Evolutionary conservation across 306 rosid species (phyloP).

Genomic region (Cucurbita moschata): DNA sequence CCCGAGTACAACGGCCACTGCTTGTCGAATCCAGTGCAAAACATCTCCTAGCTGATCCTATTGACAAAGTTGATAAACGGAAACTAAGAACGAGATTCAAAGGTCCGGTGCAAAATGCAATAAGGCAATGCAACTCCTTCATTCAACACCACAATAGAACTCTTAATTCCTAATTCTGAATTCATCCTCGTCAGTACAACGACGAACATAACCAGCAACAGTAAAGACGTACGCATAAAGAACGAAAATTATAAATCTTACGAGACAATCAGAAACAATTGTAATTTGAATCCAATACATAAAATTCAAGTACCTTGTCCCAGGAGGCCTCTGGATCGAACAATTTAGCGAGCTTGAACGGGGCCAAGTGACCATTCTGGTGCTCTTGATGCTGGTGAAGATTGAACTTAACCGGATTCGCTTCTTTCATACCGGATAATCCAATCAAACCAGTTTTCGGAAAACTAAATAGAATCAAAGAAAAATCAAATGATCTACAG

Average conservation of each 20-base stretch:
- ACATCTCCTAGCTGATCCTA: constrained; percentile 97
- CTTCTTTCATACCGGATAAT: constrained; percentile 63
- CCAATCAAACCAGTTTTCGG: background rate
- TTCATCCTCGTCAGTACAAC: background rate
- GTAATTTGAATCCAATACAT: background rate
- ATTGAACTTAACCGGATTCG: constrained; percentile 45
- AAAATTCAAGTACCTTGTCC: constrained; percentile 67
- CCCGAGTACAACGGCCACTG: constrained; percentile 55
- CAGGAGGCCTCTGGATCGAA: constrained; percentile 96
- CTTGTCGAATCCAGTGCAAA: constrained; percentile 96
- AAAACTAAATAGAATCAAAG: background rate
- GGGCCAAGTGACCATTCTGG: constrained; percentile 84
- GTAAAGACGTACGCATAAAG: background rate
- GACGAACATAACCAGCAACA: background rate
- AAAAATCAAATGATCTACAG: background rate
- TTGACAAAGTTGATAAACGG: background rate
- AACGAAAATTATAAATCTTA: background rate
- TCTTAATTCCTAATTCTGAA: background rate
- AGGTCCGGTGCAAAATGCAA: background rate
- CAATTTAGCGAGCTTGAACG: constrained; percentile 78
- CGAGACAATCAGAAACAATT: background rate
- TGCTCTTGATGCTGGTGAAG: constrained; percentile 30
- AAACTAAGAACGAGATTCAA: background rate
- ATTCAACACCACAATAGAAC: background rate
- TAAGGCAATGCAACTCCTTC: background rate